Base-by-base conservation (phyloP, 371 early-diverging fungal species). In the Zopfochytrium polystomum region DNA sequence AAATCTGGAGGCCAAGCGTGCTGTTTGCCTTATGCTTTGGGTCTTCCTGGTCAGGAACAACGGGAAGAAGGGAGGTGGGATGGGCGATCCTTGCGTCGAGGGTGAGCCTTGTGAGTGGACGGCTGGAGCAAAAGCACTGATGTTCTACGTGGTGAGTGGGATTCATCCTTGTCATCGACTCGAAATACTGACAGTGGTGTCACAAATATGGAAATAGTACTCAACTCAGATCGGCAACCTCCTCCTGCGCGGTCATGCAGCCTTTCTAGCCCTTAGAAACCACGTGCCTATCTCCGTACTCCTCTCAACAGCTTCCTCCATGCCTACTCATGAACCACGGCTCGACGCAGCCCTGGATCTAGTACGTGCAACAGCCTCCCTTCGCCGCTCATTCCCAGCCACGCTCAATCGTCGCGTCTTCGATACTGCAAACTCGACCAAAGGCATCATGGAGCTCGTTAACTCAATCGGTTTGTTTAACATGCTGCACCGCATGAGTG, bases 21-120 rank as follows among this genome's bases (percentile, higher is more conserved):
- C 38, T 18, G 18, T 38, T 7, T 7, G 11, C 38, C 38, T 38
- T 11, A 18, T 18, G 38, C 38, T 38, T 7, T 38, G 38, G 38
- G 38, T 38, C 11, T 18, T 38, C 11, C 38, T 38, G 7, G 38
- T 38, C 11, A 38, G 38, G 38, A 7, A 18, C 11, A 32, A 38
- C 35, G 38, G 25, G 9, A n/a, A n/a, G n/a, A n/a, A n/a, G n/a
- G n/a, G n/a, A n/a, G n/a, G n/a, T n/a, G n/a, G n/a, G n/a, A 55
- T 42, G 2, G 25, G 30, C 9, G 23, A 42, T 60, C 30, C 63
- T 34, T 73, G 81, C 82, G 63, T 80, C 73, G 7, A 46, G 33
- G 0, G 69, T 72, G 15, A 81, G 63, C 35, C 38, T 4, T 54
- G 35, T 38, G 54, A 54, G 54, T 54, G 54, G 54, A 13, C 35